Percentiles rank a stretch among this genome's conserved stretches.
These are phyloP conservation scores for Cyclostephanos tholiformis DNA, from an alignment of 108 stramenopile species.

Conservation along the genomic window DNA sequence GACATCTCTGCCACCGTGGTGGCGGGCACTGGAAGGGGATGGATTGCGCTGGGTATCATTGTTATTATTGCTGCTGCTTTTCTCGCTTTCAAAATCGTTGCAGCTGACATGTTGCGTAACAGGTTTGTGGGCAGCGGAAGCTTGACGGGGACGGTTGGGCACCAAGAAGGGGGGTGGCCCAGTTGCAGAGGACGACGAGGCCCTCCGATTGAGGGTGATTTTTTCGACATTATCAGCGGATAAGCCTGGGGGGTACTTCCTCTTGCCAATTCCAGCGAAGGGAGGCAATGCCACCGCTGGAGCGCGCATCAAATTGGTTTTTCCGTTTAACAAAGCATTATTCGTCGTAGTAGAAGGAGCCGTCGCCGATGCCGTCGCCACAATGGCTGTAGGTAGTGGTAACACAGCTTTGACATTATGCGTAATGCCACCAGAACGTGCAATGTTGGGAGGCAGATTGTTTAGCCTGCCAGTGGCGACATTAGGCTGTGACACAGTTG, in stretches of 20 bases:
- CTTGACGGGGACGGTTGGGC: background rate
- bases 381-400: background rate
- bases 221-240: background rate
- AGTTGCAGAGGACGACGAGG: background rate
- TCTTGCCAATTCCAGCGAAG: slow-evolving; percentile 80
- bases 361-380: background rate
- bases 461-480: background rate
- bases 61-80: background rate
- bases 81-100: background rate
- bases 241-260: background rate
- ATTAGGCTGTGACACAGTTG: slow-evolving; percentile 3
- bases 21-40: background rate
- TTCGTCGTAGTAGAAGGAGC: background rate
- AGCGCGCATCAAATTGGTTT: slow-evolving; percentile 56
- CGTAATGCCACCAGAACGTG: slow-evolving; percentile 72
- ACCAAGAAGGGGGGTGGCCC: background rate
- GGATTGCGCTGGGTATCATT: background rate
- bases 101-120: background rate
- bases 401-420: slow-evolving; percentile 61
- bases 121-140: background rate
- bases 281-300: slow-evolving; percentile 79
- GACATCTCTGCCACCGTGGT: background rate
- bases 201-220: background rate
- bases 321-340: slow-evolving; percentile 30
- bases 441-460: slow-evolving; percentile 68